These are phyloP conservation scores for Acanthamoeba sp. DNA, from an alignment of 208 protist species.

Conservation along the genomic window DNA sequence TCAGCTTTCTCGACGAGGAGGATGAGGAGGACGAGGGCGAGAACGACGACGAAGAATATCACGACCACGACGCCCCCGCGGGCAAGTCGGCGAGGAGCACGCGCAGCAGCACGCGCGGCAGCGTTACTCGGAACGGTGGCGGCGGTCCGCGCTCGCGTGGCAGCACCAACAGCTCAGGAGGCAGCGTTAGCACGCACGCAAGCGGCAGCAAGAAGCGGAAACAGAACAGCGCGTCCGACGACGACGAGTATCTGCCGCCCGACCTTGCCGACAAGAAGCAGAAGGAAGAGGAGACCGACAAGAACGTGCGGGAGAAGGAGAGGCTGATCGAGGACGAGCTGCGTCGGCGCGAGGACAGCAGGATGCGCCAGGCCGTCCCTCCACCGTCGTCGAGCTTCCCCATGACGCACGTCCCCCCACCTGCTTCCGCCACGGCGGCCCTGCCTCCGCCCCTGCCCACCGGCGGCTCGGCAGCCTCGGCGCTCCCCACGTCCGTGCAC, in stretches of 20 bases:
- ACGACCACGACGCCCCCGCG: neutral
- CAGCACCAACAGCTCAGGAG: neutral
- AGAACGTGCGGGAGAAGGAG: slow-evolving; percentile 13
- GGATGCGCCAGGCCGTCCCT: slow-evolving; percentile 14
- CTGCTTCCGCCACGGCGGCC: neutral
- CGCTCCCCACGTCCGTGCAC: neutral
- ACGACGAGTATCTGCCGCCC: slow-evolving; percentile 39
- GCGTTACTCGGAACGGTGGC: neutral
- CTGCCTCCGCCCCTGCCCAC: slow-evolving; percentile 28
- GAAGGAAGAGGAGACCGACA: slow-evolving; percentile 25
- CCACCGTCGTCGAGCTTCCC: slow-evolving; percentile 36
- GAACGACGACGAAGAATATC: slow-evolving; percentile 32
- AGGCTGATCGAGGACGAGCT: slow-evolving; percentile 9
- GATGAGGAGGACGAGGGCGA: slow-evolving; percentile 23
- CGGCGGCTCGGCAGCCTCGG: neutral
- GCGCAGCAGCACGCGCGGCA: neutral
- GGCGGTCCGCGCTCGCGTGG: neutral
- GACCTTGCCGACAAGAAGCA: slow-evolving; percentile 40
- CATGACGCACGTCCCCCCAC: neutral
- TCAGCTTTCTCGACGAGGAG: slow-evolving; percentile 60
- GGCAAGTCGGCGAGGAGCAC: neutral
- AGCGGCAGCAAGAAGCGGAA: slow-evolving; percentile 47
- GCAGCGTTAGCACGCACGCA: neutral
- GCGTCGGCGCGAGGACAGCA: slow-evolving; percentile 25
- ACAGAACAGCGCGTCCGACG: neutral